Conservation (phyloP, 2,329 filamentous ascomycete genomes). For the Neoascochyta sp. region DNA sequence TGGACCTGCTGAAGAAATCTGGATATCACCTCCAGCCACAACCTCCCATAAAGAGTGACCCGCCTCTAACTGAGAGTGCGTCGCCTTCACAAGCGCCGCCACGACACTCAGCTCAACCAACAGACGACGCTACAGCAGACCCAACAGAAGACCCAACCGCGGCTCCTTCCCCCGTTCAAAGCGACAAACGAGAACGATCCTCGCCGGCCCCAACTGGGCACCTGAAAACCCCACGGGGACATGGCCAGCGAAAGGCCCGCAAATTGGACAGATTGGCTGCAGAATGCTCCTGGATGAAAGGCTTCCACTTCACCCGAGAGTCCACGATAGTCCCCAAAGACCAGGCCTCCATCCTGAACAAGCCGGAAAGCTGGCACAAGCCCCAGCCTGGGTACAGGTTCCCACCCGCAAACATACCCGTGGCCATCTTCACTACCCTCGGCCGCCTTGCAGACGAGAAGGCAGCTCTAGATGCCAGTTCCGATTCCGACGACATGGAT, state of each 20-base stretch:
- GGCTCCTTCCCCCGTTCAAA: too few relatives aligned
- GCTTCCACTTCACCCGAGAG: slow-evolving; percentile 17
- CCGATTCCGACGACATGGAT: slow-evolving; percentile 12
- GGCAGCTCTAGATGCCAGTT: slow-evolving; percentile 10
- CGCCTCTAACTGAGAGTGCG: too few relatives aligned
- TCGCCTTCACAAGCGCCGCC: too few relatives aligned
- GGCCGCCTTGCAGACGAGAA: slow-evolving; percentile 16
- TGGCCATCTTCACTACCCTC: slow-evolving; percentile 25
- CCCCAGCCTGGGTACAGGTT: slow-evolving; percentile 34
- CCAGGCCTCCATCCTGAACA: slow-evolving; percentile 50
- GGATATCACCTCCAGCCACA: too few relatives aligned
- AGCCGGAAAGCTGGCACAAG: slow-evolving; percentile 36
- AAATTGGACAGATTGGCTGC: slow-evolving; percentile 5
- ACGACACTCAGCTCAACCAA: too few relatives aligned
- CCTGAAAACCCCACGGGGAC: too few relatives aligned
- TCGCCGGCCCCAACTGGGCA: too few relatives aligned
- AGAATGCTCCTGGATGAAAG: slow-evolving; percentile 24
- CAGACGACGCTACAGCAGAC: too few relatives aligned
- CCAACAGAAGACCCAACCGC: too few relatives aligned
- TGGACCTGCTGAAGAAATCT: too few relatives aligned
- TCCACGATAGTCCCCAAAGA: slow-evolving; percentile 40
- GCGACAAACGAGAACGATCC: too few relatives aligned
- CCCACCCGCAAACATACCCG: slow-evolving; percentile 40
- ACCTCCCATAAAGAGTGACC: too few relatives aligned
- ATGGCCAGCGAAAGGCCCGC: slow-evolving; percentile 1